phyloP scores from a whole-genome alignment of 352 stramenopile species.

The Phytopythium mirpurense region DNA sequence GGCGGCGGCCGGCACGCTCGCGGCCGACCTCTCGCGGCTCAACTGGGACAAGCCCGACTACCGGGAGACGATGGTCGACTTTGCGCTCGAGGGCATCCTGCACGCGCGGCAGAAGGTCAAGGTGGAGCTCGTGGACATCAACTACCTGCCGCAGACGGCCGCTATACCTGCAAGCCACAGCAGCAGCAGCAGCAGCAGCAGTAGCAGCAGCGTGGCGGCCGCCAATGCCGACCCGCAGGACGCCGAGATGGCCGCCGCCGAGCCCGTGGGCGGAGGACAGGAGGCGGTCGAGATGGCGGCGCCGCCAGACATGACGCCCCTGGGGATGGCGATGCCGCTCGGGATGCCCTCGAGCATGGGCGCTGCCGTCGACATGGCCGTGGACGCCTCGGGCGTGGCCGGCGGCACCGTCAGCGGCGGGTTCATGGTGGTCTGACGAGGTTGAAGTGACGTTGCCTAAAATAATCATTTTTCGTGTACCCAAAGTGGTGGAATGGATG shows the following conservation, averaged over 20 bases:
- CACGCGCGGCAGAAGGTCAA: slow-evolving; percentile 64
- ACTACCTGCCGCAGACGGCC: slow-evolving; percentile 20
- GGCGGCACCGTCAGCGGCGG: slow-evolving; percentile 1
- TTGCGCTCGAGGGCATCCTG: slow-evolving; percentile 58
- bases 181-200: slow-evolving; percentile 4
- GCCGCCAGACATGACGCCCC: slow-evolving; percentile 10
- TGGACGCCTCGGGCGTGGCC: not conserved
- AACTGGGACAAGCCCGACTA: slow-evolving; percentile 72
- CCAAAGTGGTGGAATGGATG: not conserved
- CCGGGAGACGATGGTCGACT: slow-evolving; percentile 51
- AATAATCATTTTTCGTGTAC: not conserved
- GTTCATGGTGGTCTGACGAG: slow-evolving; percentile 3
- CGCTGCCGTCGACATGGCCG: slow-evolving; percentile 1
- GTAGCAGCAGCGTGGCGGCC: slow-evolving; percentile 4
- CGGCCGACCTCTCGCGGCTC: slow-evolving; percentile 29
- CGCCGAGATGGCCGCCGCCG: slow-evolving; percentile 12
- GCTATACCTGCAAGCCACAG: slow-evolving; percentile 8
- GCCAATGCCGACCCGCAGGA: slow-evolving; percentile 11
- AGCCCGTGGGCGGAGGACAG: not conserved
- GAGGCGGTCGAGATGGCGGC: not conserved
- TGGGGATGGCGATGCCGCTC: slow-evolving; percentile 16
- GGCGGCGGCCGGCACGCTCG: slow-evolving; percentile 21
- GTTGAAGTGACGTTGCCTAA: not conserved
- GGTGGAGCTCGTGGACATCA: slow-evolving; percentile 53
- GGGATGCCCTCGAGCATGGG: slow-evolving; percentile 10